Percentiles rank a stretch among this genome's conserved stretches.
phyloP scores from a whole-genome alignment of 2,329 filamentous ascomycete genomes.

The Mycosphaerella arachidis region DNA sequence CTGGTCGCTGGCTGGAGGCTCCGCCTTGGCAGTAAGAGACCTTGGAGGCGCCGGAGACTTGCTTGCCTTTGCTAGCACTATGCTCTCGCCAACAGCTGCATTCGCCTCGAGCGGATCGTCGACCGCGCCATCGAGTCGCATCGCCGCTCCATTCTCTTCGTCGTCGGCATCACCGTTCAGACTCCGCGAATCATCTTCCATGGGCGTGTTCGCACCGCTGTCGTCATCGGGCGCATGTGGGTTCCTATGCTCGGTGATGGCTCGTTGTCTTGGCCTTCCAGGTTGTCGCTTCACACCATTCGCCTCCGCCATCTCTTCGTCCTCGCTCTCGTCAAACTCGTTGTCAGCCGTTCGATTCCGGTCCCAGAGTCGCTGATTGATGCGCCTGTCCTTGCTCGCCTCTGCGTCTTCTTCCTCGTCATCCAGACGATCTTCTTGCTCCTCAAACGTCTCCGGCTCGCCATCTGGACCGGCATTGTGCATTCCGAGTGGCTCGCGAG shows the following conservation, averaged over 20 bases:
- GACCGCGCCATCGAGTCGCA: constrained; percentile 27
- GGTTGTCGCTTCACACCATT: constrained; percentile 65
- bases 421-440: constrained; percentile 61
- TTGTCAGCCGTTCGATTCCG: constrained; percentile 65
- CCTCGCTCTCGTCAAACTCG: constrained; percentile 83
- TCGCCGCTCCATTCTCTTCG: constrained; percentile 7
- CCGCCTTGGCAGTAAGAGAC: constrained; percentile 6
- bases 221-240: constrained; percentile 50
- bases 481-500: constrained; percentile 52
- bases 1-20: constrained; percentile 11
- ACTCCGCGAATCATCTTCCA: constrained; percentile 29
- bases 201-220: constrained; percentile 44
- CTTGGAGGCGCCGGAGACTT: constrained; percentile 12
- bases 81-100: constrained; percentile 21
- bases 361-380: constrained; percentile 78
- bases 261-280: constrained; percentile 46
- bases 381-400: constrained; percentile 75
- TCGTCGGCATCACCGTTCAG: constrained; percentile 28
- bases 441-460: constrained; percentile 51
- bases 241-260: constrained; percentile 60
- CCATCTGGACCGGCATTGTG: constrained; percentile 32
- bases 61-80: constrained; percentile 26
- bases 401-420: constrained; percentile 79
- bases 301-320: constrained; percentile 71
- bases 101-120: constrained; percentile 19